Evolutionary conservation across 2,329 filamentous ascomycete species (phyloP), one percentile per base, ranked within the genome.

Genomic region (Keithomyces neogunnii): DNA sequence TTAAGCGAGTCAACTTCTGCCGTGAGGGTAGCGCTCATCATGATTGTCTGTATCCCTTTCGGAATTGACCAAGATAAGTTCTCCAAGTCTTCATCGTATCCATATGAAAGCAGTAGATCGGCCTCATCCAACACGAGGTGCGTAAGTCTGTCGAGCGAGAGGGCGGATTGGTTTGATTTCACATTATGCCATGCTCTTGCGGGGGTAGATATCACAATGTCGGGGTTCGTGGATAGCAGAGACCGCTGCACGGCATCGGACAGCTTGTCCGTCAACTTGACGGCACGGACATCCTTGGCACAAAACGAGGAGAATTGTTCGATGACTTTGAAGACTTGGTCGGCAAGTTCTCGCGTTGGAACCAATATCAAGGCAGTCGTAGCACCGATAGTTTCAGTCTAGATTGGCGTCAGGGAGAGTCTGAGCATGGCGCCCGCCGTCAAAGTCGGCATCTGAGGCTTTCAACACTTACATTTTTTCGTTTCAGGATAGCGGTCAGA

Each of bases 21-120:
- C 4, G 88, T 91, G 49, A 99, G 75, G 0, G 93, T 99, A 5
- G 93, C 93, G 58, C 89, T 96, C 83, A 95, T 95, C 64, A 99
- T 78, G 62, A 93, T 85, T 2, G 89, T 91, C 71, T 99, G 93
- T 0, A 95, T 81, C 2, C 88, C 88, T 63, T 88, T 88, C 0
- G 92, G 91, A 28, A 97, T 75, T 2, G 84, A 79, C 59, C 86
- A 82, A 0, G 90, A 78, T 35, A 99, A 77, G 59, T 82, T 86
- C 61, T 90, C 81, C 54, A 99, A 77, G 60, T 97, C 93, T 53
- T 95, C 88, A 52, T 92, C 86, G 65, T 96, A 96, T 47, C 91
- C 93, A 64, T 97, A 99, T 3, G 89, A 95, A 51, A 97, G 74
- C 5, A 99, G 86, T 56, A 99, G 70, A 64, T 99, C 93, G 3